Percentiles rank a stretch among this genome's conserved stretches.
Conservation (phyloP, 164 flowering plant genomes). For the Berberis thunbergii region DNA sequence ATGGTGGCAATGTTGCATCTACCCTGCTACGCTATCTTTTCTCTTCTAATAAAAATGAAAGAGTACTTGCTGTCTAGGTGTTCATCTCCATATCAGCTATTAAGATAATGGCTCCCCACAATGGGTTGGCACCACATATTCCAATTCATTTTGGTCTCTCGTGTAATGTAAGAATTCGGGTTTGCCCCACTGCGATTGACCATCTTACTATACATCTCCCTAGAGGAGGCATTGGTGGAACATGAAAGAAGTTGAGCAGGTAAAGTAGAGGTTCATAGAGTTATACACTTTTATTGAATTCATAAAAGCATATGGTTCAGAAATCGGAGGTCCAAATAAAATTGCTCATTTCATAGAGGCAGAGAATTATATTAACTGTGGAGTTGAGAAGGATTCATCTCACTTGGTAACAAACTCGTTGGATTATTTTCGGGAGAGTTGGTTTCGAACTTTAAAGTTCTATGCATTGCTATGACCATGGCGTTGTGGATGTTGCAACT, state of each 20-base stretch:
- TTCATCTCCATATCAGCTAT: slow-evolving; percentile 53
- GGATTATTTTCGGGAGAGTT: no score
- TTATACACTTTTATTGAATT: no score
- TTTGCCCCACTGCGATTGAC: not conserved
- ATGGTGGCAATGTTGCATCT: slow-evolving; percentile 67
- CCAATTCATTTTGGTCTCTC: not conserved
- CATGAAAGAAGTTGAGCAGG: not conserved
- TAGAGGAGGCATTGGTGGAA: not conserved
- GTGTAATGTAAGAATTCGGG: not conserved
- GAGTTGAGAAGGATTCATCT: no score
- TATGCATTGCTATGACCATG: no score
- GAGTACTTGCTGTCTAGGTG: slow-evolving; percentile 37
- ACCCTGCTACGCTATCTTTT: slow-evolving; percentile 67
- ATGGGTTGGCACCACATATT: not conserved
- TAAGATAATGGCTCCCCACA: not conserved
- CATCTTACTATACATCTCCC: not conserved
- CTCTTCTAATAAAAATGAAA: slow-evolving; percentile 49
- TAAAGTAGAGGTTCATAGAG: no score
- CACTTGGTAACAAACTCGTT: no score
- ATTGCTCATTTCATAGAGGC: no score
- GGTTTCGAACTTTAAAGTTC: no score
- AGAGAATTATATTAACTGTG: no score
- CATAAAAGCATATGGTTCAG: no score
- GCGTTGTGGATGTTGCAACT: no score
- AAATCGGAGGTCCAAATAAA: no score